Evolutionary conservation across 2,329 filamentous ascomycete species (phyloP).

Genomic region (Fusarium goolgardi): DNA sequence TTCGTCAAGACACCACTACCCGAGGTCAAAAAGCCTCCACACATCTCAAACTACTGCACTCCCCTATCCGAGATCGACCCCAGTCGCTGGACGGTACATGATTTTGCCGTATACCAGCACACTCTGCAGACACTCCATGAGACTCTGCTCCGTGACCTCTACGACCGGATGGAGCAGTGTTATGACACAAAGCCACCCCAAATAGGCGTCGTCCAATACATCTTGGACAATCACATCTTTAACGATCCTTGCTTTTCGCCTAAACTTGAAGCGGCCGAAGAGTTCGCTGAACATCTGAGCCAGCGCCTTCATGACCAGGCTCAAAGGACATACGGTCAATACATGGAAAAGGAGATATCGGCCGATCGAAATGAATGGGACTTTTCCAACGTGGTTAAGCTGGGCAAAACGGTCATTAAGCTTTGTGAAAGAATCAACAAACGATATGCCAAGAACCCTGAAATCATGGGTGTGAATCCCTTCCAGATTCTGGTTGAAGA

Average conservation of each 20-base stretch:
- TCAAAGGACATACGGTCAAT: conserved; percentile 79
- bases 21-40: conserved; percentile 72
- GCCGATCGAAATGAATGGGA: conserved; percentile 86
- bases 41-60: conserved; percentile 63
- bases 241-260: conserved; percentile 80
- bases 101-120: conserved; percentile 78
- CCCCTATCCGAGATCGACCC: conserved; percentile 67
- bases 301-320: conserved; percentile 80
- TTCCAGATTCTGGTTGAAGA: conserved; percentile 80
- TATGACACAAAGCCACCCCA: conserved; percentile 90
- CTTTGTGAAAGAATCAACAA: conserved; percentile 91
- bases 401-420: conserved; percentile 87
- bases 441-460: conserved; percentile 86
- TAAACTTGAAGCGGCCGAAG: conserved; percentile 74
- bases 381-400: conserved; percentile 87
- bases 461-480: conserved; percentile 80
- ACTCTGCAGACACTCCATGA: conserved; percentile 82
- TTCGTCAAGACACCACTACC: conserved; percentile 78
- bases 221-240: conserved; percentile 86
- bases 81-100: conserved; percentile 74
- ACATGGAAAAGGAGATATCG: conserved; percentile 84
- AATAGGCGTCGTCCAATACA: conserved; percentile 80
- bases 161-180: conserved; percentile 85
- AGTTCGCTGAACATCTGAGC: conserved; percentile 78
- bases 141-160: conserved; percentile 85